These are phyloP conservation scores for Eucalyptus pauciflora DNA, from an alignment of 345 rosid genomes.

Conservation along the genomic window DNA sequence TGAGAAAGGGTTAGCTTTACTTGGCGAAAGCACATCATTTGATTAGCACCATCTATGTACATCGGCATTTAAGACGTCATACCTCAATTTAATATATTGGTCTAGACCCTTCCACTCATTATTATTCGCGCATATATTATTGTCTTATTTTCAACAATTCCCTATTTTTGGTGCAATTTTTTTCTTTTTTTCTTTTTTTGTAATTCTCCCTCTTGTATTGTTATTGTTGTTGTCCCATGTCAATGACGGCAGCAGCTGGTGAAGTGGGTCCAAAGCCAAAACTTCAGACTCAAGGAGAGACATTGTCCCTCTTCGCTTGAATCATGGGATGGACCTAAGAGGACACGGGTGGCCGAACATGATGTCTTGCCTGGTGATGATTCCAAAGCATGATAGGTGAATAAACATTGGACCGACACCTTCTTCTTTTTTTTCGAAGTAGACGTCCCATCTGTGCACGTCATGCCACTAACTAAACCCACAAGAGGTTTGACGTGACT, in stretches of 20 bases:
- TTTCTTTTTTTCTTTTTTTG: background rate
- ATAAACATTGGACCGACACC: background rate
- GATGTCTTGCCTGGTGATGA: background rate
- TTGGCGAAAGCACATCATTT: background rate
- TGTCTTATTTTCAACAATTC: background rate
- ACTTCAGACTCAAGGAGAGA: background rate
- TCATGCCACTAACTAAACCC: background rate
- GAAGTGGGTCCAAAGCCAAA: background rate
- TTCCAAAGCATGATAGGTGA: background rate
- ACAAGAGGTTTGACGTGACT: background rate
- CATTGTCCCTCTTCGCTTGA: background rate
- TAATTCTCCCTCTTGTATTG: background rate
- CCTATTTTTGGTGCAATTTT: background rate
- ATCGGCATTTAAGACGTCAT: background rate
- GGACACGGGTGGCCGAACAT: background rate
- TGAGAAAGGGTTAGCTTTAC: background rate
- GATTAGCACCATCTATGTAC: background rate
- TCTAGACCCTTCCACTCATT: background rate
- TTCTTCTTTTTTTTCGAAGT: rapidly evolving
- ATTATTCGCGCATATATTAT: background rate
- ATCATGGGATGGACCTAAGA: background rate
- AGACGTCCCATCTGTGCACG: background rate
- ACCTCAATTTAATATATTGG: background rate
- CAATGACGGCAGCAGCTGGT: background rate
- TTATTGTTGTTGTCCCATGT: background rate